Base-by-base conservation (phyloP, 2,329 filamentous ascomycete genomes). In the Pseudonectria foliicola region DNA sequence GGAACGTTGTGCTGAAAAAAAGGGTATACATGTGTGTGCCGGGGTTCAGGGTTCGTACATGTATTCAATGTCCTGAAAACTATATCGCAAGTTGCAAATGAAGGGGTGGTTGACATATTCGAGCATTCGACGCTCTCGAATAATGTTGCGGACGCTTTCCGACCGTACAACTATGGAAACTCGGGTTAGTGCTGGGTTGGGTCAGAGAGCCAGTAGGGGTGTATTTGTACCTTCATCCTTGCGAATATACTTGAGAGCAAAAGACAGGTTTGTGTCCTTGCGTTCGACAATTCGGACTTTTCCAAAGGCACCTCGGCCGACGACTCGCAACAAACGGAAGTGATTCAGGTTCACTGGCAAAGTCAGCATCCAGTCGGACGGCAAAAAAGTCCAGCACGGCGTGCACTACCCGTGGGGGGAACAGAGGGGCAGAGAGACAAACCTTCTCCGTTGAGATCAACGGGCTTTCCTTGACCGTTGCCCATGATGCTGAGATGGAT, bases 161-260 rank as follows among this genome's bases (percentile, higher is more conserved):
- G 89, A 95, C 56, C 90, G 86, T 52, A 98, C 88, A 51, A 98
- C 90, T 95, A 59, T 50, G 7, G 21, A 37, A 30, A 28, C 36
- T 18, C 28, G 35, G 38, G 33, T 57, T 44, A 54, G 54, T 41
- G 28, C 14, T 7, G n/a, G 11, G 34, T 32, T 35, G 27, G 13
- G 35, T 30, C 25, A 24, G 18, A 16, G 33, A n/a, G 15, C 15
- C 16, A 10, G 34, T 78, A 43, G n/a, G n/a, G n/a, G n/a, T n/a
- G n/a, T n/a, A n/a, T n/a, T n/a, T n/a, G n/a, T 56, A 89, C 88
- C 85, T 77, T 96, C 90, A 83, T 96, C 90, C 75, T 95, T 96
- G 49, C 89, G 81, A 46, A 96, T 96, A 62, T 96, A 96, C 64
- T 98, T 98, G 46, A 98, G 73, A 29, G 92, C 92, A 63, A 98